These are phyloP conservation scores for Teunomyces funiuensis DNA, from an alignment of 805 yeast genomes.

Conservation along the genomic window DNA sequence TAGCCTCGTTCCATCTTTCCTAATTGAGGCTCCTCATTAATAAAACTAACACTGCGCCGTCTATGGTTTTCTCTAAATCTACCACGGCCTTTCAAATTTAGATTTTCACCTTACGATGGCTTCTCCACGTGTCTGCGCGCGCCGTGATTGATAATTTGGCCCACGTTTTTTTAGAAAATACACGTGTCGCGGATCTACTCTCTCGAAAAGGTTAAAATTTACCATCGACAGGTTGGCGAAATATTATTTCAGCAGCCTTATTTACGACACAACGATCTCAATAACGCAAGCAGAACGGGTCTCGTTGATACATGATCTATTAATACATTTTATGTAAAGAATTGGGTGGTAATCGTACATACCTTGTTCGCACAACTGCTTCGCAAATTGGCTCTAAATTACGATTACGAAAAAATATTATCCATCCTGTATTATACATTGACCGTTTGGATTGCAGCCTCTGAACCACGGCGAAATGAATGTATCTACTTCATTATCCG, in stretches of 20 bases:
- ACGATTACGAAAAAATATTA: too few species aligned
- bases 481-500: neutral
- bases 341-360: too few species aligned
- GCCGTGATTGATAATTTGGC: too few species aligned
- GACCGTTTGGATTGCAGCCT: neutral
- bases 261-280: neutral
- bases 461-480: neutral
- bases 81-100: too few species aligned
- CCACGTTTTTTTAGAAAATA: neutral
- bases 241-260: neutral
- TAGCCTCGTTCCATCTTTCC: too few species aligned
- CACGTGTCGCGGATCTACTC: neutral
- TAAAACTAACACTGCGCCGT: neutral
- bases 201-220: neutral
- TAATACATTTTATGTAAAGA: too few species aligned
- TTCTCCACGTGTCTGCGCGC: neutral
- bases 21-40: neutral
- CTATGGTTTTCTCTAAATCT: neutral
- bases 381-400: too few species aligned
- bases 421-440: neutral
- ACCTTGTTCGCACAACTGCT: too few species aligned
- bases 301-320: too few species aligned
- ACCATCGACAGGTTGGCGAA: neutral
- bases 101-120: too few species aligned
- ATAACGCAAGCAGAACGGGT: too few species aligned